These are phyloP conservation scores for Seiridium cupressi DNA, from an alignment of 2,329 filamentous ascomycete genomes.

Conservation along the genomic window DNA sequence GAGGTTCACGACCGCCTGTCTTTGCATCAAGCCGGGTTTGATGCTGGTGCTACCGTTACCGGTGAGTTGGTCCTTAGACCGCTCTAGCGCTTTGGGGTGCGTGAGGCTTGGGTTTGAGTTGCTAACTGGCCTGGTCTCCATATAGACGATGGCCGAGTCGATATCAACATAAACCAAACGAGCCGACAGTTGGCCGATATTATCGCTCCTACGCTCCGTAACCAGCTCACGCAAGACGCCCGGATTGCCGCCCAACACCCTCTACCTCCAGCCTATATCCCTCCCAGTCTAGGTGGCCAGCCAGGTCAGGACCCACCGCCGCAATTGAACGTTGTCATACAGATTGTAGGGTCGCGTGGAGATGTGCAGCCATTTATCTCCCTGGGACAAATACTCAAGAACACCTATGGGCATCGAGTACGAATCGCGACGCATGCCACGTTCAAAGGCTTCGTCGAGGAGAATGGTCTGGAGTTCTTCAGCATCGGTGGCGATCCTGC, in stretches of 20 bases:
- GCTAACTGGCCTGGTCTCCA: background rate
- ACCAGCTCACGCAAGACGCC: constrained; percentile 51
- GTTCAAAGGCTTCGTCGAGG: constrained; percentile 52
- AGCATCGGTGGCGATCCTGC: constrained; percentile 56
- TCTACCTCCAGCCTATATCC: constrained; percentile 68
- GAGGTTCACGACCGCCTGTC: constrained; percentile 54
- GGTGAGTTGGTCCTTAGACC: constrained; percentile 31
- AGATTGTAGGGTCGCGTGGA: constrained; percentile 50
- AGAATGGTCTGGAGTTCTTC: constrained; percentile 55
- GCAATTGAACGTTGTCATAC: constrained; percentile 52
- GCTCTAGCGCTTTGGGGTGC: background rate
- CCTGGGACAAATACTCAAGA: constrained; percentile 48
- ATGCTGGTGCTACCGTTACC: constrained; percentile 59
- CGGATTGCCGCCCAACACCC: constrained; percentile 29
- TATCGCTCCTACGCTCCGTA: constrained; percentile 61
- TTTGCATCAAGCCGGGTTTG: constrained; percentile 61
- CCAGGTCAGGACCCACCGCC: constrained; percentile 42
- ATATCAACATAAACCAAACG: constrained; percentile 77
- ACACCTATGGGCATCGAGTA: constrained; percentile 50
- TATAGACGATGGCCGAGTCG: constrained; percentile 70
- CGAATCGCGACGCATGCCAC: constrained; percentile 54
- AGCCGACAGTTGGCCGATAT: constrained; percentile 64
- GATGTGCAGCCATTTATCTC: constrained; percentile 61
- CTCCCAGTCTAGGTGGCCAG: constrained; percentile 66
- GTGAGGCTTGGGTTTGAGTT: background rate